Evolutionary conservation across 805 yeast genomes (phyloP).

Genomic region (Metschnikowia rubicola): DNA sequence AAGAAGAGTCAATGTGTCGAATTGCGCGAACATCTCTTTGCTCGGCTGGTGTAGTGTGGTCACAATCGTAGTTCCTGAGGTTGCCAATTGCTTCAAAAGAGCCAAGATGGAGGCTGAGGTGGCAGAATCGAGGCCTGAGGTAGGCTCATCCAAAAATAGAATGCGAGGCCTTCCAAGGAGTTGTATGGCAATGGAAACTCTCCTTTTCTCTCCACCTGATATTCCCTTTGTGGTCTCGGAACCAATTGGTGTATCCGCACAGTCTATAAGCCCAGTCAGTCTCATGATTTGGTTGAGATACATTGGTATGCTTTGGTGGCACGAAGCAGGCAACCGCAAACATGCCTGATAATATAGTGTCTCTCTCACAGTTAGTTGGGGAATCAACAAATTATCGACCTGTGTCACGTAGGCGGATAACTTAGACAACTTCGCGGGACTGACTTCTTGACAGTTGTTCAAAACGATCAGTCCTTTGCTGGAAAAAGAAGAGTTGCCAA

Average conservation of each 20-base stretch:
- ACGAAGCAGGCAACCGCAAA: conserved; percentile 50
- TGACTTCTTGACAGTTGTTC: conserved; percentile 25
- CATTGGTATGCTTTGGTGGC: conserved; percentile 39
- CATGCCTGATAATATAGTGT: conserved; percentile 70
- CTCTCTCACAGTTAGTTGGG: conserved; percentile 74
- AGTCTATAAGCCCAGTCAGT: conserved; percentile 67
- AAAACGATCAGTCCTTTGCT: conserved; percentile 26
- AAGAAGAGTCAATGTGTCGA: conserved; percentile 69
- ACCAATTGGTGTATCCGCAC: conserved; percentile 64
- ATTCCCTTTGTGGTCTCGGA: conserved; percentile 38
- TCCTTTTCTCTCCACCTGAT: conserved; percentile 62
- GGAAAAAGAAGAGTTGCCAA: conserved; percentile 25
- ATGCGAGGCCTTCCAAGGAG: conserved; percentile 68
- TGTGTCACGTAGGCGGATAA: conserved; percentile 76
- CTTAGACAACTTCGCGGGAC: conserved; percentile 23
- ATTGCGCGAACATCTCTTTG: conserved; percentile 55
- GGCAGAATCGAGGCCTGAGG: conserved; percentile 81
- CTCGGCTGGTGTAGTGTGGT: conserved; percentile 85
- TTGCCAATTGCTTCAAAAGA: conserved; percentile 56
- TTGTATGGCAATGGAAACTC: conserved; percentile 81
- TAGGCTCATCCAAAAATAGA: conserved; percentile 79
- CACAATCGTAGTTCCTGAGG: conserved; percentile 62
- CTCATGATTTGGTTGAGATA: conserved; percentile 57
- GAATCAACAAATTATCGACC: conserved; percentile 68
- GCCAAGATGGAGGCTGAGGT: conserved; percentile 67